phyloP scores from a whole-genome alignment of 1,284 basidiomycete genomes.

The Termitomyces sp. region DNA sequence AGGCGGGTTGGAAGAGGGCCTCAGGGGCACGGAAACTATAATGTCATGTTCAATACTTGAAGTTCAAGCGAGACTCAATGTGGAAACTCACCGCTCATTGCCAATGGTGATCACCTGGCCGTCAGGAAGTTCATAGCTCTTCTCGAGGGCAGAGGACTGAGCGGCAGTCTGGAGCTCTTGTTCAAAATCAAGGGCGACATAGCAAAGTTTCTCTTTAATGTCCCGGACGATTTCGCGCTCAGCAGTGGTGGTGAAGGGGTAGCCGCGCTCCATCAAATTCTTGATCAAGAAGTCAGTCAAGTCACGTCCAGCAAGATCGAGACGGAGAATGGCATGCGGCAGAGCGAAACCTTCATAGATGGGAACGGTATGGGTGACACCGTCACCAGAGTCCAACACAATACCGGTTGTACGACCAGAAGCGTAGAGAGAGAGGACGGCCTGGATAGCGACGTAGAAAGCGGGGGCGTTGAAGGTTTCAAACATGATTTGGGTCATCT shows the following conservation, averaged over 20 bases:
- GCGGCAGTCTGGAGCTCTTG: constrained; percentile 93
- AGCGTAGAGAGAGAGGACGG: constrained; percentile 88
- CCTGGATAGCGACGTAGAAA: constrained; percentile 93
- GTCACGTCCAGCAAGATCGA: constrained; percentile 95
- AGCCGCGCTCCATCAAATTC: constrained; percentile 91
- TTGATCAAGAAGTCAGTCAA: constrained; percentile 91
- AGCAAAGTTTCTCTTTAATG: constrained; percentile 98
- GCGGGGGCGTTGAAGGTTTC: constrained; percentile 94
- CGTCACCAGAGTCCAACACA: constrained; percentile 91
- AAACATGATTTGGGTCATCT: constrained; percentile 98
- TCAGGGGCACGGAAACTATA: constrained; percentile 91
- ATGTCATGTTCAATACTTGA: constrained; percentile 5
- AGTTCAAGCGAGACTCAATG: neutral
- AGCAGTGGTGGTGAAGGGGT: constrained; percentile 91
- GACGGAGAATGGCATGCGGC: constrained; percentile 91
- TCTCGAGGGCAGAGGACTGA: constrained; percentile 88
- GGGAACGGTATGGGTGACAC: constrained; percentile 91
- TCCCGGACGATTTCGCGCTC: constrained; percentile 96
- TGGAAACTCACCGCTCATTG: constrained; percentile 74
- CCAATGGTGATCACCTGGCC: constrained; percentile 97
- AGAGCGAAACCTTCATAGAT: constrained; percentile 96
- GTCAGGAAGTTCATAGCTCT: constrained; percentile 95
- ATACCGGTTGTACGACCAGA: constrained; percentile 93
- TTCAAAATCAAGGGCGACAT: constrained; percentile 96
- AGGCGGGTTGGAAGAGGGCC: constrained; percentile 94